phyloP scores from a whole-genome alignment of 139 green algal genomes.

The Asterochloris sp. region DNA sequence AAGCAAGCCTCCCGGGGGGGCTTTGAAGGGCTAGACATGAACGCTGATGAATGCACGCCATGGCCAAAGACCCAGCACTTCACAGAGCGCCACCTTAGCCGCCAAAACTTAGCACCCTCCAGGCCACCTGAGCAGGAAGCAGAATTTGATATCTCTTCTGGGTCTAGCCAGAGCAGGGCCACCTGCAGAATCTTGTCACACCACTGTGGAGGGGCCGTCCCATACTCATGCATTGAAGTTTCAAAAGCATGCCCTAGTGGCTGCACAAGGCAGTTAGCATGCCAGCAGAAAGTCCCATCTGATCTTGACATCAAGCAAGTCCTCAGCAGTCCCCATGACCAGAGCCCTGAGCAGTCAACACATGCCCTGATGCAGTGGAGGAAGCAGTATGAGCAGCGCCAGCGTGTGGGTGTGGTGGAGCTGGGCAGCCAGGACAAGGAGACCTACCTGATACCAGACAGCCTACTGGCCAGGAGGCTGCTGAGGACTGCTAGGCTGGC shows the following conservation, averaged over 20 bases:
- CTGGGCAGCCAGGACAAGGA: not conserved
- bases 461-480: conserved; percentile 1
- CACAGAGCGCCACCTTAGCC: not conserved
- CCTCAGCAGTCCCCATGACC: not conserved
- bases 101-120: too few species aligned
- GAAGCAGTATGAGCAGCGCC: conserved; percentile 7
- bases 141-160: too few species aligned
- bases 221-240: too few species aligned
- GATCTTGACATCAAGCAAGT: too few species aligned
- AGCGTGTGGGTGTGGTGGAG: conserved; percentile 12
- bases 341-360: not conserved
- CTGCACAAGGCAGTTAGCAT: too few species aligned
- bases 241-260: too few species aligned
- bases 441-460: conserved; percentile 11
- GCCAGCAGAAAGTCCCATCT: too few species aligned
- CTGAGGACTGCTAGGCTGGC: conserved; percentile 5
- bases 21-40: not conserved
- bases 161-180: too few species aligned
- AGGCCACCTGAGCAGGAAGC: too few species aligned
- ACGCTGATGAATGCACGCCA: not conserved
- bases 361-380: conserved; percentile 2
- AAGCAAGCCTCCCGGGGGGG: not conserved
- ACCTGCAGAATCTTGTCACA: too few species aligned
- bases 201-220: too few species aligned
- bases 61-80: not conserved